phyloP scores from a whole-genome alignment of 805 yeast genomes.

The Candida insectorum region DNA sequence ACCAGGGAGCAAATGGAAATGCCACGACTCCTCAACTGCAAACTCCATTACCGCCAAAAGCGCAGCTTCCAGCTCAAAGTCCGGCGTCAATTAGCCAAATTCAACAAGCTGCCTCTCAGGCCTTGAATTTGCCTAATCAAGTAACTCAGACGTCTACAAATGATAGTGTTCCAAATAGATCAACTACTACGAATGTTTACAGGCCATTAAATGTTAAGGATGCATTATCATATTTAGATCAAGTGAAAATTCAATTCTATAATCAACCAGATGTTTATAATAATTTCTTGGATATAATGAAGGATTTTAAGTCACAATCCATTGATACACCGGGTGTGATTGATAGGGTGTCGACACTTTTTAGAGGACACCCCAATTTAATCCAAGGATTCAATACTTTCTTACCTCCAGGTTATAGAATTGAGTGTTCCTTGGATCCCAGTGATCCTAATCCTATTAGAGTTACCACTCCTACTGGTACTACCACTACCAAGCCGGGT shows the following conservation, averaged over 20 bases:
- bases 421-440: slow-evolving; percentile 87
- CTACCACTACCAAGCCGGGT: slow-evolving; percentile 45
- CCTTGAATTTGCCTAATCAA: too few relatives aligned
- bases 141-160: slow-evolving; percentile 15
- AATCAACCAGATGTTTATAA: slow-evolving; percentile 94
- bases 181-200: slow-evolving; percentile 45
- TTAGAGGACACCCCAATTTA: slow-evolving; percentile 88
- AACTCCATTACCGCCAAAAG: slow-evolving; percentile 18
- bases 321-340: slow-evolving; percentile 99
- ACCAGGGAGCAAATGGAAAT: too few relatives aligned
- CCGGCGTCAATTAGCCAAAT: too few relatives aligned
- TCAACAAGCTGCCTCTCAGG: slow-evolving; percentile 10
- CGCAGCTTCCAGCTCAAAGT: slow-evolving; percentile 2
- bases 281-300: slow-evolving; percentile 95
- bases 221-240: slow-evolving; percentile 92
- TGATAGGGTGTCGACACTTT: slow-evolving; percentile 86
- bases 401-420: slow-evolving; percentile 92
- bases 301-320: slow-evolving; percentile 93
- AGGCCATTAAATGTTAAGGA: slow-evolving; percentile 93
- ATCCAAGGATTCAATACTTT: slow-evolving; percentile 98
- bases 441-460: slow-evolving; percentile 88
- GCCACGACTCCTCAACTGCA: slow-evolving; percentile 24
- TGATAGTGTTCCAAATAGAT: slow-evolving; percentile 39
- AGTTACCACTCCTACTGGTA: slow-evolving; percentile 94
- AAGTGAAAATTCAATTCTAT: slow-evolving; percentile 89